Conservation (phyloP, 1,139 yeast species). For the Hyphopichia wangnamkhiaoensis region DNA sequence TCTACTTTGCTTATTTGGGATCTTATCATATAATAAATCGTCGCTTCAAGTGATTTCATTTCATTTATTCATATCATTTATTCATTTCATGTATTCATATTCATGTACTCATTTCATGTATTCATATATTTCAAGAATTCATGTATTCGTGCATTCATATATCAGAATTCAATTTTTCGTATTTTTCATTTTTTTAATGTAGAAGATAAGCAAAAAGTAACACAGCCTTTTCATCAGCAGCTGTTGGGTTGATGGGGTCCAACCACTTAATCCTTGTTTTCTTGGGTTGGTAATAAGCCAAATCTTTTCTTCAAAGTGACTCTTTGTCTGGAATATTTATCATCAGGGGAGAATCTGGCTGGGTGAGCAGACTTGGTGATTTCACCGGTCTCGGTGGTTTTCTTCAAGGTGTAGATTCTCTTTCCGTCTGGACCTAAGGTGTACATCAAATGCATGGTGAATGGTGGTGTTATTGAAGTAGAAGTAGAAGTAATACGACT, state of each 20-base stretch:
- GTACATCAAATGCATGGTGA: slow-evolving; percentile 95
- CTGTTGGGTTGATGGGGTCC: background rate
- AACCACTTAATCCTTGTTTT: background rate
- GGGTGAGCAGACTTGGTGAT: slow-evolving; percentile 99
- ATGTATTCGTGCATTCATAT: too few relatives aligned
- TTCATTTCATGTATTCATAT: too few relatives aligned
- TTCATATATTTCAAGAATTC: too few relatives aligned
- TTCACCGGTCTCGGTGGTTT: slow-evolving; percentile 79
- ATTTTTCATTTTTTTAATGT: too few relatives aligned
- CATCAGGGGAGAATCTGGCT: slow-evolving; percentile 99
- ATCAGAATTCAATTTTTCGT: too few relatives aligned
- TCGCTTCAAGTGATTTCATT: too few relatives aligned
- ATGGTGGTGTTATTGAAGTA: slow-evolving; percentile 14
- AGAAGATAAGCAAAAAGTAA: too few relatives aligned
- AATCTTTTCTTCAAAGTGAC: slow-evolving; percentile 96
- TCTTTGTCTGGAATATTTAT: slow-evolving; percentile 98
- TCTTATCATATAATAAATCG: too few relatives aligned
- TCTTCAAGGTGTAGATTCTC: slow-evolving; percentile 90
- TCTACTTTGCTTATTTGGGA: too few relatives aligned
- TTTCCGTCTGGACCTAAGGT: slow-evolving; percentile 92
- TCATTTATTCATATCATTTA: too few relatives aligned
- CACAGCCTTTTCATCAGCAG: too few relatives aligned
- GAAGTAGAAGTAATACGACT: background rate
- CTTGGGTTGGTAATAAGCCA: slow-evolving; percentile 83
- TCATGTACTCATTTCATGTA: too few relatives aligned